Base-by-base conservation (phyloP, 1,139 yeast genomes). In the Maudiozyma humilis region DNA sequence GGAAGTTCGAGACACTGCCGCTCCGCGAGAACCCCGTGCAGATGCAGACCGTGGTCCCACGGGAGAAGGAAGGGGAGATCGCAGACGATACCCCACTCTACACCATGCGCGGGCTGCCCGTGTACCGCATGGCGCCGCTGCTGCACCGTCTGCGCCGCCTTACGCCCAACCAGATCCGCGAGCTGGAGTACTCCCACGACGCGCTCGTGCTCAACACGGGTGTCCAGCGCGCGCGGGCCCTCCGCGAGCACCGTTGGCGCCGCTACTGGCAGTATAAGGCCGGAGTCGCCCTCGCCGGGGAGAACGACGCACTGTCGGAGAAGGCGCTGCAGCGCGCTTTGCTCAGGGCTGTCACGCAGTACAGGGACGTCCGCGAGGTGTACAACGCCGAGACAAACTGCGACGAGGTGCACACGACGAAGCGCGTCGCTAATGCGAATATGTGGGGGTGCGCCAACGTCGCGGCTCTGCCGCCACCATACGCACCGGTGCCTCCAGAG, bases 391-490 rank as follows among this genome's bases (percentile, higher is more conserved):
- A 52, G 14, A 52, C 65, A 3, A 56, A 62, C 46, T 59, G 57
- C 33, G 68, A 67, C 41, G 68, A 65, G 47, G 54, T 59, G 6
- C 54, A 57, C 19, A 64, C 62, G 0, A 65, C 65, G 8, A 66
- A 63, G 48, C 63, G 71, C 46, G 59, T 56, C 36, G 72, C 76
- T 1, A 73, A 72, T 53, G 70, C 76, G 6, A 74, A 74, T 51
- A 64, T 67, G 39, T 39, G 69, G n/a, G 72, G 70, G 1, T 60
- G 68, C 49, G 62, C 70, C 1, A 72, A 71, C 47, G 67, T 72
- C 8, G 59, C 62, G 38, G 65, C 67, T 3, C 60, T 64, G 32
- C 68, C 63, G 49, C 73, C 77, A 10, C 69, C 73, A 3, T 72
- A 70, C 52, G 56, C 49, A 5, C 32, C 34, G 12, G 32, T 37